Conservation (phyloP, 179 eudicot species). For the Beta lomatogona region DNA sequence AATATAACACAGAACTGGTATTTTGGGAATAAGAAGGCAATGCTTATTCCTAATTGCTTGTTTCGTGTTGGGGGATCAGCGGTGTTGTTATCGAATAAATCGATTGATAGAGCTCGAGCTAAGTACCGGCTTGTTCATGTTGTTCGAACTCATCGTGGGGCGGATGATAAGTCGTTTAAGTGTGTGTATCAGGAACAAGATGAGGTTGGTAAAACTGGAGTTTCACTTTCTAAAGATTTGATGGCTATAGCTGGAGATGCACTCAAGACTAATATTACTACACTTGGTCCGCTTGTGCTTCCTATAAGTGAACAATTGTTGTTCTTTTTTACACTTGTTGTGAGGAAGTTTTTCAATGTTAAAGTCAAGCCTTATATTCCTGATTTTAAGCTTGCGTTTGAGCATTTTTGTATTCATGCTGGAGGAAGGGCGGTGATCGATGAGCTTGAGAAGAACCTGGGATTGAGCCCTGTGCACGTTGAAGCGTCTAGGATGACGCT, state of each 20-base stretch:
- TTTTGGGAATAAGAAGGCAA: slow-evolving; percentile 69
- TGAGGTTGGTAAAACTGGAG: slow-evolving; percentile 47
- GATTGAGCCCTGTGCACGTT: slow-evolving; percentile 47
- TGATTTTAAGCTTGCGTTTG: slow-evolving; percentile 64
- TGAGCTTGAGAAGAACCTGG: slow-evolving; percentile 65
- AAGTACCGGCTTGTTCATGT: slow-evolving; percentile 62
- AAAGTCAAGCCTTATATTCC: slow-evolving; percentile 63
- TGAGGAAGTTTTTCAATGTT: slow-evolving; percentile 40
- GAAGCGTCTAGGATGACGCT: slow-evolving; percentile 75
- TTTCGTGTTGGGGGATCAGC: slow-evolving; percentile 78
- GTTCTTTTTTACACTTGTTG: slow-evolving; percentile 47
- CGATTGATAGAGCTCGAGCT: slow-evolving; percentile 39
- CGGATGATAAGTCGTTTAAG: slow-evolving; percentile 52
- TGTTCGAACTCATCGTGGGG: slow-evolving; percentile 58
- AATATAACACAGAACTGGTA: slow-evolving; percentile 81
- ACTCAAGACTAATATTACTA: slow-evolving; percentile 56
- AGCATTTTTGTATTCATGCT: slow-evolving; percentile 73
- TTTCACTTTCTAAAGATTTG: slow-evolving; percentile 56
- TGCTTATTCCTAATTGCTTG: slow-evolving; percentile 80
- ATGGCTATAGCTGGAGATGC: slow-evolving; percentile 70
- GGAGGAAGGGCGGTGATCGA: slow-evolving; percentile 75
- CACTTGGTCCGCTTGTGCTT: slow-evolving; percentile 58
- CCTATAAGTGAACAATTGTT: slow-evolving; percentile 60
- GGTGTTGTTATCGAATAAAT: slow-evolving; percentile 59
- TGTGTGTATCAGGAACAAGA: slow-evolving; percentile 71